phyloP scores from a whole-genome alignment of 2,329 filamentous ascomycete species.

The Alternaria sp. region DNA sequence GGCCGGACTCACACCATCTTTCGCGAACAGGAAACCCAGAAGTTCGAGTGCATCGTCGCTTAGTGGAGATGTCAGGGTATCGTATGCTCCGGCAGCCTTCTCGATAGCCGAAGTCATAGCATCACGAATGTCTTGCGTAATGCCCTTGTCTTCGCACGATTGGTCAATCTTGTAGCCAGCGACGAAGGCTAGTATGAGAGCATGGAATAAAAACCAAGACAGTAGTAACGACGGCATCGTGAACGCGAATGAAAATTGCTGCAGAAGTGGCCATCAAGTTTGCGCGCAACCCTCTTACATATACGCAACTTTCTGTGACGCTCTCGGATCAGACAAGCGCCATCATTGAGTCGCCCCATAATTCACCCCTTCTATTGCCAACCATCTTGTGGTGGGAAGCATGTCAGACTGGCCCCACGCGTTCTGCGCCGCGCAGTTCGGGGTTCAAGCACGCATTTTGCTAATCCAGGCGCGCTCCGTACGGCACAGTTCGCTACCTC shows the following conservation, averaged over 20 bases:
- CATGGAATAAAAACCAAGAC: not conserved
- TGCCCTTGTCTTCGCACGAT: slow-evolving; percentile 9
- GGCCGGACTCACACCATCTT: not conserved
- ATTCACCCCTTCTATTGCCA: no score
- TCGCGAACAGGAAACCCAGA: slow-evolving; percentile 9
- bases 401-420: no score
- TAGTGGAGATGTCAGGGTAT: not conserved
- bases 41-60: not conserved
- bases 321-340: no score
- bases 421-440: no score
- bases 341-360: no score
- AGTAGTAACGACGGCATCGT: not conserved
- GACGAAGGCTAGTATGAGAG: not conserved
- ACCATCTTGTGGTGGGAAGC: no score
- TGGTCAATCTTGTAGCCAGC: slow-evolving; percentile 11
- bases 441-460: no score
- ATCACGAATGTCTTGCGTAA: slow-evolving; percentile 5
- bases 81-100: slow-evolving; percentile 11
- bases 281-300: no score
- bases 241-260: not conserved
- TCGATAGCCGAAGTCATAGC: slow-evolving; percentile 12
- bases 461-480: no score
- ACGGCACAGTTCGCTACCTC: no score
- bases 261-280: no score
- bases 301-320: no score